Evolutionary conservation across 441 rosid genomes (phyloP).

Genomic region (Pelargonium fulgidum): DNA sequence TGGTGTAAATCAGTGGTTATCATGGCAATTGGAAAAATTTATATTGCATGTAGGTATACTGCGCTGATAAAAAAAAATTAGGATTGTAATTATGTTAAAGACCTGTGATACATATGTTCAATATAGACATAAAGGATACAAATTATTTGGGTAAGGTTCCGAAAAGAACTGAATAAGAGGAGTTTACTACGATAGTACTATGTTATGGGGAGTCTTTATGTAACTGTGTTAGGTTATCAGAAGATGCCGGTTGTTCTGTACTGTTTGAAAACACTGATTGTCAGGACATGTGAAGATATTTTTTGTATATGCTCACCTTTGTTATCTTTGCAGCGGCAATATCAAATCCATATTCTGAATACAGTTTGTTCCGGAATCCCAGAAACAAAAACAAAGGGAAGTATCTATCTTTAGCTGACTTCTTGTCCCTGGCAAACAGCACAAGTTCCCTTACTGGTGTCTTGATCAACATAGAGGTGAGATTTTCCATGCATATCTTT

Average conservation of each 20-base stretch:
- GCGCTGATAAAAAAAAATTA: not conserved
- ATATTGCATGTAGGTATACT: not conserved
- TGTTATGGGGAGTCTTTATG: not conserved
- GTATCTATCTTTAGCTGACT: conserved; percentile 36
- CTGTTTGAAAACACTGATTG: not conserved
- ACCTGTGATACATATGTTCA: not conserved
- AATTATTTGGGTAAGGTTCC: not conserved
- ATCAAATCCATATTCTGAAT: conserved; percentile 19
- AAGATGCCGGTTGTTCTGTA: not conserved
- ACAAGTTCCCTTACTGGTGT: conserved; percentile 37
- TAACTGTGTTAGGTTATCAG: not conserved
- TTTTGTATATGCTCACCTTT: not conserved
- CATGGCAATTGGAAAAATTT: not conserved
- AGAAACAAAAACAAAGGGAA: conserved; percentile 30
- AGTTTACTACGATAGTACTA: not conserved
- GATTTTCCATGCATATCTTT: not conserved
- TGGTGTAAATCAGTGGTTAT: not conserved
- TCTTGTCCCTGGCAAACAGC: conserved; percentile 32
- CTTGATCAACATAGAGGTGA: conserved; percentile 48
- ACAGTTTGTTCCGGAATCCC: conserved; percentile 33
- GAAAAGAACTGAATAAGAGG: not conserved
- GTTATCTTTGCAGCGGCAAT: conserved; percentile 31
- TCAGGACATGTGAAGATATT: not conserved
- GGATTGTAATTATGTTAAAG: not conserved
- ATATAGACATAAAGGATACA: not conserved